Base-by-base conservation (phyloP, 176 grass and related monocot species). In the Otatea glauca region DNA sequence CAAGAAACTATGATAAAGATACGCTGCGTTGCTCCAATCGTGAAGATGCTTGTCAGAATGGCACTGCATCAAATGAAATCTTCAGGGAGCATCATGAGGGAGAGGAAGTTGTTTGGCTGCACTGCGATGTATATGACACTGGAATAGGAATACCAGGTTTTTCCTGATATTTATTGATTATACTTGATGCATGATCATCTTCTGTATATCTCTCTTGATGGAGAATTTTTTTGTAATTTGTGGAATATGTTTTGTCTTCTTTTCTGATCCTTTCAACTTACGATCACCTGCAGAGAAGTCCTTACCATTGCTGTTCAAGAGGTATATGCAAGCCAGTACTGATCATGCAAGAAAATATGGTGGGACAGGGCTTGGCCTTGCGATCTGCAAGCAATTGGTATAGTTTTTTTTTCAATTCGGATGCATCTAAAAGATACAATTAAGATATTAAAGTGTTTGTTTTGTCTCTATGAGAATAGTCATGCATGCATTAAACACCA, bases 71-170 rank as follows among this genome's bases (percentile, higher is more conserved):
- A 65, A 69, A 86, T 44, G 77, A 85, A 65, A 59, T 78, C 44
- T 48, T 47, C 7, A 35, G 74, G 68, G 81, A 85, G 71, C 38
- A 85, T 76, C 64, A 41, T 55, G 72, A 67, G 11, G 72, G 44
- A 67, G 87, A 84, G 23, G 82, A 91, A 72, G 84, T 91, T 42
- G 90, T 97, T 81, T 94, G 92, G 95, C 88, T 97, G 83, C 75
- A 72, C 13, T 97, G 88, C 14, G 90, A 90, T 71, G 95, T 97
- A 59, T 94, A 93, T 86, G 95, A 97, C 68, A 97, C 89, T 54
- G 95, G 95, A 84, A 97, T 97, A 54, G 95, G 95, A 89, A 97
- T 97, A 86, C 95, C 92, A 93, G 95, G 95, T 97, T 78, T 91
- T 81, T 69, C 39, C 27, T 80, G n/a, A 50, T 65, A 88, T 81